Conservation (phyloP, 2,329 filamentous ascomycete genomes). For the Pseudocercospora musae region DNA sequence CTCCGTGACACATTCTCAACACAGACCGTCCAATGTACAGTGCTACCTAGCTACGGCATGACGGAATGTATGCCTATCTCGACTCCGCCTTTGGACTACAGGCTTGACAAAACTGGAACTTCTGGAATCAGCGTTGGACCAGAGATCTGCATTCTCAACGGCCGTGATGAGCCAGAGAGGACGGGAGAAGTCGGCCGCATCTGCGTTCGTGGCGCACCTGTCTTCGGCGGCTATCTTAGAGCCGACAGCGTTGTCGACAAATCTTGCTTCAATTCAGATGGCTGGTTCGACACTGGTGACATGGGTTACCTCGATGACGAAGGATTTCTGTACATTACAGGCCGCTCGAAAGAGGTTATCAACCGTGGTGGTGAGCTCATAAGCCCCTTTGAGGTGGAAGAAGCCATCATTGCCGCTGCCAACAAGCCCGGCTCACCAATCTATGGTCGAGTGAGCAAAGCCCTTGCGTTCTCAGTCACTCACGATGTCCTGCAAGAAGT, state of each 20-base stretch:
- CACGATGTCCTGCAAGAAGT: conserved; percentile 57
- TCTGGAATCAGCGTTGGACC: conserved; percentile 53
- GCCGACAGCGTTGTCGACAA: conserved; percentile 45
- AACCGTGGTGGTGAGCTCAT: conserved; percentile 59
- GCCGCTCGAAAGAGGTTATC: conserved; percentile 56
- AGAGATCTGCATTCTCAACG: conserved; percentile 51
- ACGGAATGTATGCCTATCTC: conserved; percentile 60
- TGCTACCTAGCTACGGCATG: conserved; percentile 59
- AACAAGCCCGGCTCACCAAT: conserved; percentile 43
- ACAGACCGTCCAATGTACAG: conserved; percentile 36
- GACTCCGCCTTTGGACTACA: conserved; percentile 53
- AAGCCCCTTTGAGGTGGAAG: conserved; percentile 58
- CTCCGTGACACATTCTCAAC: conserved; percentile 50
- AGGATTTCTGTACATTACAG: conserved; percentile 55
- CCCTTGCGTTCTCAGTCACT: conserved; percentile 53
- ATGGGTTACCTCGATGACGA: conserved; percentile 52
- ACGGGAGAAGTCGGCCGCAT: conserved; percentile 45
- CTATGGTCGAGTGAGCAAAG: conserved; percentile 47
- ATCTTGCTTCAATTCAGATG: conserved; percentile 46
- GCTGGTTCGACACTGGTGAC: conserved; percentile 57
- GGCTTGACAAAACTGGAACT: conserved; percentile 52
- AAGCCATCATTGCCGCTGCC: conserved; percentile 51
- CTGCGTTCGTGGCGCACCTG: conserved; percentile 51
- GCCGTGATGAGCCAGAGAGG: conserved; percentile 34
- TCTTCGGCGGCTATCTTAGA: conserved; percentile 51